Evolutionary conservation across 495 filamentous ascomycete genomes (phyloP), one percentile per base, ranked within the genome.

Genomic region (Penicillium ucsense): DNA sequence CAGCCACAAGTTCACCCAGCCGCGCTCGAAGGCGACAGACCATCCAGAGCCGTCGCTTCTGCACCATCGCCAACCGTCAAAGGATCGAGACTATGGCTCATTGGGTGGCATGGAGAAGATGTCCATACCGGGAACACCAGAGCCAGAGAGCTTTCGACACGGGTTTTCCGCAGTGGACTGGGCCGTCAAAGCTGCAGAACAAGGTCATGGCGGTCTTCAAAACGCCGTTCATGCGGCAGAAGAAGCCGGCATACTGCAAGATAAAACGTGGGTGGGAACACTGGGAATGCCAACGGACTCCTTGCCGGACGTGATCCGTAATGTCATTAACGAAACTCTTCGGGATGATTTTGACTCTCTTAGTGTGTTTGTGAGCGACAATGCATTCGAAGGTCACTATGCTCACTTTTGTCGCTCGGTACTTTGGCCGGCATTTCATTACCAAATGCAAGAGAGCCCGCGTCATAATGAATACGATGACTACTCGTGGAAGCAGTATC

Each of bases 381-480:
- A 76, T 52, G 86, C 92, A 60, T 87, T 92, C 36, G 84, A 91
- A 51, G 87, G 89, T 2, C 86, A 92, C 62, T 95, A 94, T 58
- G 71, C 79, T 27, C 87, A 94, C 64, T 94, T 88, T 52, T 94
- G 87, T 73, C 94, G 91, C 60, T 74, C 86, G 56, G 83, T 88
- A 31, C 71, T 89, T 28, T 89, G 85, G 85, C 85, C 85, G 8
- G 86, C 91, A 41, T 86, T 94, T 63, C 88, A 95, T 62, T 94
- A 95, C 63, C 86, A 92, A 61, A 89, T 94, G 61, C 89, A 90
- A 31, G 89, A 94, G 57, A 87, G 86, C 55, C 89, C 89, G 12
- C 92, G 92, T 70, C 94, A 87, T 76, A 94, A 89, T 63, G 88
- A 89, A 3, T 95, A 94, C 55, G 81, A 88, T 57, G 88, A 94